Evolutionary conservation across 305 asterid genomes (phyloP).

Genomic region (Plantago coronopus): DNA sequence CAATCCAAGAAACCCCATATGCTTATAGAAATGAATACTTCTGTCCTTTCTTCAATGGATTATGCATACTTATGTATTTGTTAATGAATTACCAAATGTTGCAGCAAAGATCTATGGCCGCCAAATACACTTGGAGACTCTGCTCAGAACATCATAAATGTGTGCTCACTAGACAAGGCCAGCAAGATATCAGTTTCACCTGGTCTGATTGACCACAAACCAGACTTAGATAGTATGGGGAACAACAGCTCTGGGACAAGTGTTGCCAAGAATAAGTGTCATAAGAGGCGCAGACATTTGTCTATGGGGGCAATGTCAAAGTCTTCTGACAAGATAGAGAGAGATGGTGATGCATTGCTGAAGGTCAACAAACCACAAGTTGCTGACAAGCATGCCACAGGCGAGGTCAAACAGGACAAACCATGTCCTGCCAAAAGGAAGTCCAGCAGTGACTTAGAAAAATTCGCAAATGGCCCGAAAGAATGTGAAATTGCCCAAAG

Average conservation of each 20-base stretch:
- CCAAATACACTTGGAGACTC: slow-evolving; percentile 14
- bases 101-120: slow-evolving; percentile 30
- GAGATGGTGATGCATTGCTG: not conserved
- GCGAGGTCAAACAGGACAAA: not conserved
- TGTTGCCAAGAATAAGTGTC: slow-evolving; percentile 12
- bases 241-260: slow-evolving; percentile 12
- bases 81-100: slow-evolving; percentile 2
- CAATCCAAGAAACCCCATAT: not conserved
- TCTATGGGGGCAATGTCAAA: slow-evolving; percentile 11
- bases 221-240: slow-evolving; percentile 20
- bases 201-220: not conserved
- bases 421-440: not conserved
- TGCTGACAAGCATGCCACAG: not conserved
- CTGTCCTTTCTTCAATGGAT: not conserved
- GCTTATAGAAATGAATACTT: not conserved
- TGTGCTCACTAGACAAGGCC: slow-evolving; percentile 6
- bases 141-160: slow-evolving; percentile 19
- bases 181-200: slow-evolving; percentile 5
- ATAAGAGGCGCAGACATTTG: slow-evolving; percentile 13
- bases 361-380: not conserved
- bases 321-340: not conserved
- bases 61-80: not conserved
- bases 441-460: not conserved
- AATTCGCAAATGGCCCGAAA: not conserved
- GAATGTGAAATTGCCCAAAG: not conserved